A percentile compares a stretch with the other conserved stretches of the same genome.
These are phyloP conservation scores for Aspergillus fijiensis DNA, from an alignment of 2,329 filamentous ascomycete genomes.

Conservation along the genomic window DNA sequence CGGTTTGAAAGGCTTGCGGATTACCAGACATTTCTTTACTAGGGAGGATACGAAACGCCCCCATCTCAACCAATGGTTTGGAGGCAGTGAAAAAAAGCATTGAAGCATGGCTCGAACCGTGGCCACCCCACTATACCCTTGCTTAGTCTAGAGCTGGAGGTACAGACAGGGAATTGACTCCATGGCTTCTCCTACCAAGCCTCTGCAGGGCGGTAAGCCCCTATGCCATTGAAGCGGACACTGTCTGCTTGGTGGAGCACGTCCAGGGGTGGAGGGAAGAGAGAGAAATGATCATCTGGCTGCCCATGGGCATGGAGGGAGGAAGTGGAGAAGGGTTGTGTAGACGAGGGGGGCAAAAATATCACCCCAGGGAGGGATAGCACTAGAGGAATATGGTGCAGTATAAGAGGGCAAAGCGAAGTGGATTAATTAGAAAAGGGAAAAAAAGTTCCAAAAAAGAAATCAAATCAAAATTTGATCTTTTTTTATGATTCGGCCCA, in stretches of 20 bases:
- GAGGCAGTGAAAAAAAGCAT: background rate
- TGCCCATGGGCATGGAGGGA: background rate
- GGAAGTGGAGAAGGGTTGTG: background rate
- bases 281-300: background rate
- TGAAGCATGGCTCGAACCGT: background rate
- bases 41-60: conserved; percentile 4
- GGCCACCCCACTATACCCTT: conserved; percentile 9
- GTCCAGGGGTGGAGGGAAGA: background rate
- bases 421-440: background rate
- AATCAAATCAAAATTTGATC: background rate
- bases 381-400: background rate
- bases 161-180: conserved; percentile 4
- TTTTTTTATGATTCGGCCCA: too few relatives aligned
- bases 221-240: background rate
- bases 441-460: background rate
- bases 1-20: conserved; percentile 6
- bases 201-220: conserved; percentile 3
- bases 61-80: conserved; percentile 1
- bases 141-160: conserved; percentile 3
- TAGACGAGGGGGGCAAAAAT: background rate
- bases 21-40: background rate
- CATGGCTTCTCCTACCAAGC: background rate
- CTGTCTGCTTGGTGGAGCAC: background rate
- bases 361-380: background rate
- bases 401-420: background rate